Percentiles rank a stretch among this genome's conserved stretches.
These are phyloP conservation scores for Mycena indigotica DNA, from an alignment of 768 basidiomycete species.

Conservation along the genomic window DNA sequence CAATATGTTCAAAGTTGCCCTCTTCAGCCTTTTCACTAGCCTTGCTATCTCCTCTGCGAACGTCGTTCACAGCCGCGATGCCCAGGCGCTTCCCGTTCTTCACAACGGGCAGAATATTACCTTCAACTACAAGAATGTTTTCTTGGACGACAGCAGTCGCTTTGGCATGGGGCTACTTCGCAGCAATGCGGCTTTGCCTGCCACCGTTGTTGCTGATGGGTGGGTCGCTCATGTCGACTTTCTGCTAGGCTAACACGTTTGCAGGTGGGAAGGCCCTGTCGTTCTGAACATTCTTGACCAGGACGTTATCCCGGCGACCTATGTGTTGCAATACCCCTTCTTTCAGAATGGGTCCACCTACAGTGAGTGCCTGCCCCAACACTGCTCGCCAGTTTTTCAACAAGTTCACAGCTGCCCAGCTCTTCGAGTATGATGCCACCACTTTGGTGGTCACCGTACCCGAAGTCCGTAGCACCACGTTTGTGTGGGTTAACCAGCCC, in stretches of 20 bases:
- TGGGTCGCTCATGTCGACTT: not conserved
- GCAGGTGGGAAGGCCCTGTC: slow-evolving; percentile 17
- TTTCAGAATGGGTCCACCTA: slow-evolving; percentile 17
- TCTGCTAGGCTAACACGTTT: not conserved
- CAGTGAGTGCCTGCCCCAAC: slow-evolving; percentile 6
- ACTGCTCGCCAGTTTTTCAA: not conserved
- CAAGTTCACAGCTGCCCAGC: slow-evolving; percentile 8
- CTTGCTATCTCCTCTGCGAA: not conserved
- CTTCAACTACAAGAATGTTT: slow-evolving; percentile 8
- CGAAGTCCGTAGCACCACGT: slow-evolving; percentile 13
- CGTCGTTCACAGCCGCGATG: not conserved
- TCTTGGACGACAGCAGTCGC: slow-evolving; percentile 7
- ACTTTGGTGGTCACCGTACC: slow-evolving; percentile 12
- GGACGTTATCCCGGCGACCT: slow-evolving; percentile 17
- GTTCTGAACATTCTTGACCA: slow-evolving; percentile 10
- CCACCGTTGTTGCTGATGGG: slow-evolving; percentile 6
- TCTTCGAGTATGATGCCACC: slow-evolving; percentile 14
- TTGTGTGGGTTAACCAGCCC: slow-evolving; percentile 15
- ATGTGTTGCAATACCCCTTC: slow-evolving; percentile 16
- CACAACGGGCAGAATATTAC: slow-evolving; percentile 16
- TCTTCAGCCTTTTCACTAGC: slow-evolving; percentile 1
- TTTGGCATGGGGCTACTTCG: slow-evolving; percentile 16
- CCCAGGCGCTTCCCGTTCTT: not conserved
- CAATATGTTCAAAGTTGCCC: slow-evolving; percentile 8
- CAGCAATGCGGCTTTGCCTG: slow-evolving; percentile 8